These are phyloP conservation scores for Beauveria sp. DNA, from an alignment of 2,329 filamentous ascomycete species.

Conservation along the genomic window DNA sequence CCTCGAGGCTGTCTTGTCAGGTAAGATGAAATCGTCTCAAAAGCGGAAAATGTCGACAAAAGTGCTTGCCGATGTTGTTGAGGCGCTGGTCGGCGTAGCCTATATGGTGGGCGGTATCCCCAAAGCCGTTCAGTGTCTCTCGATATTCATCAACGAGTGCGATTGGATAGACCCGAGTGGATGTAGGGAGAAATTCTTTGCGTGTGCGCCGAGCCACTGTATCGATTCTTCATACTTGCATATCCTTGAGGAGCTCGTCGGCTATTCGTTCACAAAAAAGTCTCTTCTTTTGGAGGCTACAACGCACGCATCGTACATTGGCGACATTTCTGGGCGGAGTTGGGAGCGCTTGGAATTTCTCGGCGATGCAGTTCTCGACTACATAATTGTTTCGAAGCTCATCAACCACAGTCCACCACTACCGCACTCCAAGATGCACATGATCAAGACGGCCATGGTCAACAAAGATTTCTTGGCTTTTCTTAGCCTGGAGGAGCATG, in stretches of 20 bases:
- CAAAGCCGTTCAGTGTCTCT: constrained; percentile 57
- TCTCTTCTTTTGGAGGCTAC: constrained; percentile 67
- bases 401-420: constrained; percentile 39
- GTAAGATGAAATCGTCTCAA: constrained; percentile 6
- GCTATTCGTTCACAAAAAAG: constrained; percentile 63
- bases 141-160: constrained; percentile 55
- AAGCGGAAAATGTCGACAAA: constrained; percentile 58
- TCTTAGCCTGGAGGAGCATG: constrained; percentile 52
- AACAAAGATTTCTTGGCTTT: constrained; percentile 79
- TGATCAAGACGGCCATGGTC: constrained; percentile 65
- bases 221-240: constrained; percentile 33
- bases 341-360: constrained; percentile 80
- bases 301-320: constrained; percentile 62
- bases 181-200: constrained; percentile 37
- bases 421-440: constrained; percentile 58
- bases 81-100: constrained; percentile 73
- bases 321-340: constrained; percentile 30
- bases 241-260: constrained; percentile 58
- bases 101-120: constrained; percentile 60
- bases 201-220: constrained; percentile 27
- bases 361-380: constrained; percentile 79
- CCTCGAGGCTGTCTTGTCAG: constrained; percentile 28
- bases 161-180: constrained; percentile 42
- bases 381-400: constrained; percentile 59
- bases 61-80: constrained; percentile 77